Evolutionary conservation across 1,284 basidiomycete genomes (phyloP), one percentile per base, ranked within the genome.

Genomic region (Volvariella surrecta): DNA sequence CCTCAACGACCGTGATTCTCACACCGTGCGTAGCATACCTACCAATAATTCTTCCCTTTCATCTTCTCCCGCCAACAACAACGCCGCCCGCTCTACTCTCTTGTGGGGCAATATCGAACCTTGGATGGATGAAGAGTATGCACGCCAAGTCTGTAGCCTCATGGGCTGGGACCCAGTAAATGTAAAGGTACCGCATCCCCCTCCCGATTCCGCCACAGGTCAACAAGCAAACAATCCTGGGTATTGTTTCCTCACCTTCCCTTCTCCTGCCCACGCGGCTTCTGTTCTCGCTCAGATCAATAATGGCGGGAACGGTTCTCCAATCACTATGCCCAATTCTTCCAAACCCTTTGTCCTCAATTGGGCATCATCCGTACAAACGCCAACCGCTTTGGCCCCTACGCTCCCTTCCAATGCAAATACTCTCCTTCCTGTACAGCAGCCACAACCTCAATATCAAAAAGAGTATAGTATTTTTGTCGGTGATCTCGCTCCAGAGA

Each of bases 121-220:
- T 54, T 91, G 88, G 89, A 91, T 91, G 88, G 88, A 90, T 65
- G 87, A 89, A 73, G 82, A 87, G 58, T 91, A 90, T 67, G 84
- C 78, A 37, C 82, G 83, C 60, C 83, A 87, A 58, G 84, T 89
- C 53, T 86, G 84, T 61, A 64, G 60, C 44, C 67, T 89, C 56
- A 85, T 88, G 82, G 74, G 78, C 49, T 89, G 86, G 85, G 79
- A 85, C 45, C 74, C 81, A 19, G 67, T 79, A 59, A 72, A 59
- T 54, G 74, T 86, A 63, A 83, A 79, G 58, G 78, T 86, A 24
- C 82, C 82, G 24, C 80, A 68, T 49, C 72, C 77, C n/a, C 59
- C 71, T 24, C 67, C 76, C 13, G 79, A 85, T 50, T 63, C 74
- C 17, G 53, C 72, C 42, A 69, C 74, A 2, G 75, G 78, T 37